Conservation (phyloP, 345 rosid genomes). For the Laguncularia racemosa region DNA sequence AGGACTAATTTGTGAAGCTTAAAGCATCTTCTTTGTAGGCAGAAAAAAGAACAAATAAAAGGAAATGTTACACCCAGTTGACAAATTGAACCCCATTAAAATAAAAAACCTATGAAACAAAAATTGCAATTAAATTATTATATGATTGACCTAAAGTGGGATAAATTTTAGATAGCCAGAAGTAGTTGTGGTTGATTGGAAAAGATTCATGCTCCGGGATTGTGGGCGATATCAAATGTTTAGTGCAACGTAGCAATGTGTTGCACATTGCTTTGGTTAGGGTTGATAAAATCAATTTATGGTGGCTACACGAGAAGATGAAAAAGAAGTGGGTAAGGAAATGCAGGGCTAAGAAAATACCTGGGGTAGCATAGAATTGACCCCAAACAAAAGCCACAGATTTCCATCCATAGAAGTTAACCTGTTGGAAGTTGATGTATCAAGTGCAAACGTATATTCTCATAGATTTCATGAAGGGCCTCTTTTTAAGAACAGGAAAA, state of each 20-base stretch:
- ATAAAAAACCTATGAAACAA: too few relatives aligned
- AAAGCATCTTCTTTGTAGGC: too few relatives aligned
- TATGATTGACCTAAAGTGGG: too few relatives aligned
- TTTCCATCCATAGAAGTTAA: slow-evolving; percentile 49
- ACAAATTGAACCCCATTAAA: too few relatives aligned
- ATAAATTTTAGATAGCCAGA: slow-evolving; percentile 14
- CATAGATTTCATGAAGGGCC: too few relatives aligned
- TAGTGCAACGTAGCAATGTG: slow-evolving; percentile 87
- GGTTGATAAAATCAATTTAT: slow-evolving; percentile 67
- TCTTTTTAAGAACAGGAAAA: too few relatives aligned
- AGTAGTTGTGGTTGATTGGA: slow-evolving; percentile 79
- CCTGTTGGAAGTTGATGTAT: too few relatives aligned
- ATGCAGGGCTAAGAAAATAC: slow-evolving; percentile 16
- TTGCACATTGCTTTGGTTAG: slow-evolving; percentile 83
- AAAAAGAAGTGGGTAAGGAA: background rate
- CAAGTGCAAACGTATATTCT: too few relatives aligned
- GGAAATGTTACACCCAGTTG: too few relatives aligned
- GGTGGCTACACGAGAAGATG: slow-evolving; percentile 43
- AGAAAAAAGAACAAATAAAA: too few relatives aligned
- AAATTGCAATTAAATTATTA: too few relatives aligned
- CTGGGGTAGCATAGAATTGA: slow-evolving; percentile 59
- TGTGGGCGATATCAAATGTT: slow-evolving; percentile 69
- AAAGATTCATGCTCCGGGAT: slow-evolving; percentile 66
- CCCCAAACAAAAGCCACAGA: slow-evolving; percentile 23
- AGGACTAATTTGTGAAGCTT: too few relatives aligned